Base-by-base conservation (phyloP, 176 grass and related monocot species). In the Poa pratensis region DNA sequence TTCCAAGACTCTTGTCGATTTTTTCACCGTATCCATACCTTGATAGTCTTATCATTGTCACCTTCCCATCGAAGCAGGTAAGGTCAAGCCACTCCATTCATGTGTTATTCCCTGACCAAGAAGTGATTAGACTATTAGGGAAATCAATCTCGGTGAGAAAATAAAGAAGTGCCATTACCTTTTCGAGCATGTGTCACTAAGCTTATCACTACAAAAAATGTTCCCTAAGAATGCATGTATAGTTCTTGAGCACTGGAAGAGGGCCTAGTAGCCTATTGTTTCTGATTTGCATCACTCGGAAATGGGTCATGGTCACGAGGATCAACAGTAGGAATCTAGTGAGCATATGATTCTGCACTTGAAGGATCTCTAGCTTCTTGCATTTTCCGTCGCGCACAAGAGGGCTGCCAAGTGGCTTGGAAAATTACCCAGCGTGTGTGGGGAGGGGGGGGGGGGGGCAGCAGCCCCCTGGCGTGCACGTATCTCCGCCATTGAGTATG, bases 201-300 rank as follows among this genome's bases (percentile, higher is more conserved):
- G 87, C 1, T 23, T 72, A 3, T 77, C 74, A 15, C 80, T 54
- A 77, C 94, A 97, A 80, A 97, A 97, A 1, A 17, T 83, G 54
- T 94, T 97, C 12, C 9, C 15, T 16, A 75, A 51, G 66, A 87
- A 88, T 9, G 85, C 87, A 83, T 9, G 6, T 9, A 43, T 87
- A 97, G 14, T 94, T 89, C 70, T 79, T 90, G 42, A 92, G 57
- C 2, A 50, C 15, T 4, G 92, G 94, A 28, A 92, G 69, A n/a
- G 94, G 90, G 8, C 94, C 90, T 45, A 87, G 27, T 22, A 97
- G 62, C 3, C 82, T 22, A 79, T 97, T 97, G 78, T 92, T 92
- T 82, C 89, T 92, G 85, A 97, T 77, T 71, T 73, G 39, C 28
- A 97, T 42, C 22, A 75, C 76, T 65, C 48, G 24, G 48, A 94